Conservation (phyloP, 164 flowering plant genomes). For the Macadamia tetraphylla region DNA sequence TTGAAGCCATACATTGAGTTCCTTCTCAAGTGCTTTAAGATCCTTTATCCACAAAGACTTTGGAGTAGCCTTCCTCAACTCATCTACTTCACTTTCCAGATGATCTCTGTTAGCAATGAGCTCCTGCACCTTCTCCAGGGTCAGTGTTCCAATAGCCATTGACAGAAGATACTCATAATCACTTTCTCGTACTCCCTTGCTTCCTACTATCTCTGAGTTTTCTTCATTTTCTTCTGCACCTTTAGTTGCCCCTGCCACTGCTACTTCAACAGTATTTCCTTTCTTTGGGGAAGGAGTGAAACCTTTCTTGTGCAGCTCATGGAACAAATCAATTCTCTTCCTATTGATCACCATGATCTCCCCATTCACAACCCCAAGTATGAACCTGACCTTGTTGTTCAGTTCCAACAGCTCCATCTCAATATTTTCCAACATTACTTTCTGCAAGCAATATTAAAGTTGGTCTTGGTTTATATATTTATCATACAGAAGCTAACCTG, state of each 20-base stretch:
- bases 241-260: conserved; percentile 44
- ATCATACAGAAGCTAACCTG: background rate
- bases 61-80: conserved; percentile 47
- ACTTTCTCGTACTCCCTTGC: conserved; percentile 34
- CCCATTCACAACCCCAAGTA: conserved; percentile 73
- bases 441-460: conserved; percentile 40
- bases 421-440: conserved; percentile 47
- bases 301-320: conserved; percentile 70
- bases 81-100: conserved; percentile 46
- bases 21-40: conserved; percentile 56
- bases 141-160: conserved; percentile 75
- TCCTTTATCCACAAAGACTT: conserved; percentile 68
- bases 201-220: conserved; percentile 20
- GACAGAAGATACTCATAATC: conserved; percentile 83
- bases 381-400: conserved; percentile 84
- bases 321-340: conserved; percentile 65
- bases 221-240: conserved; percentile 59
- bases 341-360: conserved; percentile 80
- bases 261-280: conserved; percentile 39
- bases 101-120: conserved; percentile 52
- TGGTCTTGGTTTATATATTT: too few species aligned
- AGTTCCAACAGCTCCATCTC: conserved; percentile 55
- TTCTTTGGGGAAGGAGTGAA: conserved; percentile 80
- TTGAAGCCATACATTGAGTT: conserved; percentile 50
- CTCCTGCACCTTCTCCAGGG: conserved; percentile 77